phyloP scores from a whole-genome alignment of 805 yeast species.

The Kluyveromyces dobzhanskii region DNA sequence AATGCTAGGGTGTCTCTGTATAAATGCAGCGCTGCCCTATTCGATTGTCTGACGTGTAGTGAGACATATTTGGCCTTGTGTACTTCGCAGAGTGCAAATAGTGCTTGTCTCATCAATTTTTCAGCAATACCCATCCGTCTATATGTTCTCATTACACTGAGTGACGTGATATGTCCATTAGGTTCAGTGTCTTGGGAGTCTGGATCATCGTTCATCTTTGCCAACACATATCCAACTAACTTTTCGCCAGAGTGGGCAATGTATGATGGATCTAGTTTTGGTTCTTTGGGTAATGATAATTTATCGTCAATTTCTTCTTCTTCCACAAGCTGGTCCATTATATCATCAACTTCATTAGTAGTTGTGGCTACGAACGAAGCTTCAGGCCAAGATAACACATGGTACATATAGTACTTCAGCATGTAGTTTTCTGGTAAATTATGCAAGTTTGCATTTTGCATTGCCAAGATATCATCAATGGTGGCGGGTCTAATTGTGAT shows the following conservation, averaged over 20 bases:
- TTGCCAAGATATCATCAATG: constrained; percentile 78
- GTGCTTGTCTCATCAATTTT: constrained; percentile 75
- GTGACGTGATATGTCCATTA: constrained; percentile 90
- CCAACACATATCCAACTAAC: constrained; percentile 91
- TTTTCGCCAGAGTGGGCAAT: constrained; percentile 56
- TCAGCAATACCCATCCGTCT: constrained; percentile 94
- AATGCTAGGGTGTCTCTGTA: constrained; percentile 80
- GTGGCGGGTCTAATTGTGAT: constrained; percentile 86
- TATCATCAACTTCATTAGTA: constrained; percentile 38
- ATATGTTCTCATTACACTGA: constrained; percentile 92
- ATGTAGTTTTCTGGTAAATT: constrained; percentile 94
- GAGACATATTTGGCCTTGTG: constrained; percentile 79
- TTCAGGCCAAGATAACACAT: constrained; percentile 93
- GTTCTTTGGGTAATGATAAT: constrained; percentile 15
- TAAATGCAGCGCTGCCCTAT: constrained; percentile 87
- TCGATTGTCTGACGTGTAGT: constrained; percentile 87
- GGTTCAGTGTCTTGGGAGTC: constrained; percentile 63
- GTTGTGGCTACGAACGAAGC: constrained; percentile 93
- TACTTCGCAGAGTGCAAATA: constrained; percentile 72
- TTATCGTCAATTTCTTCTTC: constrained; percentile 6
- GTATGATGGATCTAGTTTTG: constrained; percentile 57
- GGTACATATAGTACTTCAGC: constrained; percentile 88
- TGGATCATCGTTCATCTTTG: constrained; percentile 95
- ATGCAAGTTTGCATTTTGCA: constrained; percentile 90
- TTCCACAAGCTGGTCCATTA: constrained; percentile 13